Conservation (phyloP, 306 rosid species). For the Cicer bijugum region DNA sequence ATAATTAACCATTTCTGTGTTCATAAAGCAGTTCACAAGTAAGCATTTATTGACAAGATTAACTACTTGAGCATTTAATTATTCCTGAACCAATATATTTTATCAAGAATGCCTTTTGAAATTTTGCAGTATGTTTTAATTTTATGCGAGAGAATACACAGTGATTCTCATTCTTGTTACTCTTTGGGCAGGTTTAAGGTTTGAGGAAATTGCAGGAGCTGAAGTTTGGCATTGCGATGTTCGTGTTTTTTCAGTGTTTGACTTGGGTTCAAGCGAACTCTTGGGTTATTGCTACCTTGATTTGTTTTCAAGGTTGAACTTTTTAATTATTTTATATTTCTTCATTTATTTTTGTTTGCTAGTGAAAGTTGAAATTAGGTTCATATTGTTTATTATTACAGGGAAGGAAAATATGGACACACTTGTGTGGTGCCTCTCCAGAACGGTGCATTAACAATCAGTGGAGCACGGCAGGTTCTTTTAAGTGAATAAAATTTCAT, state of each 20-base stretch:
- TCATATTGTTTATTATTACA: slow-evolving; percentile 50
- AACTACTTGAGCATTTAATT: slow-evolving; percentile 19
- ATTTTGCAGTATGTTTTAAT: background rate
- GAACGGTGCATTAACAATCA: slow-evolving; percentile 72
- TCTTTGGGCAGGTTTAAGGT: slow-evolving; percentile 70
- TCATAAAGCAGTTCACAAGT: slow-evolving; percentile 12
- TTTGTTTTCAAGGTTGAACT: slow-evolving; percentile 69
- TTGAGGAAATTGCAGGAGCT: slow-evolving; percentile 75
- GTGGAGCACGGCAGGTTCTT: slow-evolving; percentile 69
- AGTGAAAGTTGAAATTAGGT: slow-evolving; percentile 40
- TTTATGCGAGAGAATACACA: slow-evolving; percentile 3
- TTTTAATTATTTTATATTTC: slow-evolving; percentile 17
- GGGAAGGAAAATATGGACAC: slow-evolving; percentile 86
- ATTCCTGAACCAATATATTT: slow-evolving; percentile 5
- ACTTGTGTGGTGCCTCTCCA: slow-evolving; percentile 92
- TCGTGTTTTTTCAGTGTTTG: slow-evolving; percentile 69
- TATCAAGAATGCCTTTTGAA: background rate
- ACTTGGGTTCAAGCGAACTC: slow-evolving; percentile 76
- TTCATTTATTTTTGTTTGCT: slow-evolving; percentile 33
- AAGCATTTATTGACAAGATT: background rate
- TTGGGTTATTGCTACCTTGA: slow-evolving; percentile 92
- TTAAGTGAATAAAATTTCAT: slow-evolving; percentile 9
- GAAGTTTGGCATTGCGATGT: slow-evolving; percentile 95
- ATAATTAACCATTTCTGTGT: slow-evolving; percentile 13
- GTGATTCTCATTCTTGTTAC: slow-evolving; percentile 35